Evolutionary conservation across 129 eudicot genomes (phyloP), one percentile per base, ranked within the genome.

Genomic region (Dittrichia graveolens): DNA sequence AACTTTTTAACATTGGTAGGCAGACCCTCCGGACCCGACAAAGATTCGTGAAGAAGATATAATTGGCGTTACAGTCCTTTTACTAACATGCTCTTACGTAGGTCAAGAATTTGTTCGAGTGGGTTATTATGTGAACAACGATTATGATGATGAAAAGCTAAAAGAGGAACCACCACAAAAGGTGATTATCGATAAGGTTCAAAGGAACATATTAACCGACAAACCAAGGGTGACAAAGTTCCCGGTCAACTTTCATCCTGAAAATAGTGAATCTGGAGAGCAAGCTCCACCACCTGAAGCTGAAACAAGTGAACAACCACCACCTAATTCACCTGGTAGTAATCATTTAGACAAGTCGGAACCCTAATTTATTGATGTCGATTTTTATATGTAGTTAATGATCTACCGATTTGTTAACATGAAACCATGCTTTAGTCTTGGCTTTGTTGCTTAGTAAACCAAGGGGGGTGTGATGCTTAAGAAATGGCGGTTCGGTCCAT

Each of bases 71-170:
- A 89, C 98, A 0, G 98, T 89, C 65, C 90, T 93, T 48, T 78
- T 93, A 66, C 58, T 93, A 63, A 87, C 96, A 6, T 93, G 96
- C 79, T 93, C 96, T 61, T 93, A 93, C 57, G 46, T 90, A 82
- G 98, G 95, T 11, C 98, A 93, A 66, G 98, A 89, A 75, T 93
- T 93, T 79, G 78, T 93, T 46, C 86, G 96, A 10, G 95, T 93
- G 38, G 98, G 98, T 6, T 93, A 87, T 68, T 93, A 89, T 55
- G 96, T 93, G 77, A 93, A 93, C 74, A 93, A 93, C 63, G 98
- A 89, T 16, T 93, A 89, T 45, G 96, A 87, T 3, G 98, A 89
- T 61, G 96, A 87, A 76, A 77, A 87, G 74, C 78, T 93, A 37
- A 87, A 75, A 80, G 92, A 89, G 65, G 95, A 93, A 61, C 96